Percentiles rank a stretch among this genome's conserved stretches.
Conservation (phyloP, 805 yeast genomes). For the Starmerella tilneyi region DNA sequence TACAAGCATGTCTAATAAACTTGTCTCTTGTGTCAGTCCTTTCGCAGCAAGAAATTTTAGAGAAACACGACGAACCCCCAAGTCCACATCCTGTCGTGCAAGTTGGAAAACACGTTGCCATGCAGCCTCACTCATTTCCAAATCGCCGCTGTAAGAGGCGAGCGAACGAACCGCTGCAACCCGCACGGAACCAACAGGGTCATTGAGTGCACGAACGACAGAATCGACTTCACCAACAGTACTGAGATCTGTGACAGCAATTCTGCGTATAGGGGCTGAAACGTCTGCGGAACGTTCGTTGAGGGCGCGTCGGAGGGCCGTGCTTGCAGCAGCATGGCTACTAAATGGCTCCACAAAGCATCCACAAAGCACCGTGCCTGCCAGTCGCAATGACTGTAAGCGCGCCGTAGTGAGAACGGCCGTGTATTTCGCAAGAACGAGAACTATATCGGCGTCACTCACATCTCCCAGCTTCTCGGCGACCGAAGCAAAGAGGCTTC, state of each 20-base stretch:
- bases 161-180: constrained; percentile 11
- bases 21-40: not conserved
- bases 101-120: constrained; percentile 11
- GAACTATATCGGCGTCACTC: constrained; percentile 8
- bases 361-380: constrained; percentile 11
- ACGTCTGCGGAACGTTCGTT: constrained; percentile 13
- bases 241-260: constrained; percentile 9
- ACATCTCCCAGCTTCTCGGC: constrained; percentile 10
- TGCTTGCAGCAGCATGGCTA: not conserved
- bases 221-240: not conserved
- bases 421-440: constrained; percentile 1
- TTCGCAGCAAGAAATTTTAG: constrained; percentile 8
- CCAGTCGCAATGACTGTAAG: constrained; percentile 20
- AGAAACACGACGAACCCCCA: constrained; percentile 17
- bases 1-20: not conserved
- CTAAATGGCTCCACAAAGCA: not conserved
- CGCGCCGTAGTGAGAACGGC: constrained; percentile 8
- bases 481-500: constrained; percentile 2
- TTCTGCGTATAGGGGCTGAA: constrained; percentile 9
- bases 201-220: constrained; percentile 14
- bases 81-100: constrained; percentile 20
- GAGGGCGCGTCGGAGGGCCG: not conserved
- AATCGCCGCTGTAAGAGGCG: not conserved
- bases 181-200: constrained; percentile 18
- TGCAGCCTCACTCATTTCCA: not conserved